Evolutionary conservation across 495 filamentous ascomycete genomes (phyloP).

Genomic region (Podospora australis): DNA sequence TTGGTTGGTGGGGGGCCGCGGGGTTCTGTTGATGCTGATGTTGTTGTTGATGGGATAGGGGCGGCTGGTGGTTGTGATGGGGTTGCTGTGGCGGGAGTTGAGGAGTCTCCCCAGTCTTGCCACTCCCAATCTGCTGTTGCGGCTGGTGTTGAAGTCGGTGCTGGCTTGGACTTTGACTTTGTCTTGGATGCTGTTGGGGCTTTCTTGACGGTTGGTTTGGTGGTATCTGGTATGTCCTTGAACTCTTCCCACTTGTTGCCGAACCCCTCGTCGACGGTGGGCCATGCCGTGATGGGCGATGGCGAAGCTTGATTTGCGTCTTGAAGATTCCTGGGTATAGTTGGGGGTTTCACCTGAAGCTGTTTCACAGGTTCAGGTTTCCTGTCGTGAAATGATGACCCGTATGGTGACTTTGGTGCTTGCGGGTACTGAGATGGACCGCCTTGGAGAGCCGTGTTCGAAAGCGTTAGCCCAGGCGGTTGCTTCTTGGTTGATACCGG

Average conservation of each 20-base stretch:
- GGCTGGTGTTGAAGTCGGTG: constrained; percentile 1
- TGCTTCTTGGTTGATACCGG: constrained; percentile 21
- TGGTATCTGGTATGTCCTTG: constrained; percentile 34
- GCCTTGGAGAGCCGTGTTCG: constrained; percentile 12
- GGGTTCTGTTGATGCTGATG: background rate
- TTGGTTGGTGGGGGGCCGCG: constrained; percentile 64
- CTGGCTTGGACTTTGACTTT: constrained; percentile 6
- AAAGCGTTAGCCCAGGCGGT: constrained; percentile 27
- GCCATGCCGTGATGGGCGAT: constrained; percentile 44
- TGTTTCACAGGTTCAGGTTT: constrained; percentile 38
- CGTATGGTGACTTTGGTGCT: constrained; percentile 42
- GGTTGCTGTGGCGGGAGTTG: background rate
- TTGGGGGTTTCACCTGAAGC: constrained; percentile 36
- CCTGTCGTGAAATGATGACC: constrained; percentile 44
- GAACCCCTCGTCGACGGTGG: constrained; percentile 27
- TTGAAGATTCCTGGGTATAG: constrained; percentile 23
- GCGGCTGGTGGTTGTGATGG: constrained; percentile 7
- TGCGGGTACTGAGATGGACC: constrained; percentile 28
- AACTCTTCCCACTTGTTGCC: constrained; percentile 58
- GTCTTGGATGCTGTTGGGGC: background rate
- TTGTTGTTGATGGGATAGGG: constrained; percentile 6
- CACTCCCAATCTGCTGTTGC: constrained; percentile 33
- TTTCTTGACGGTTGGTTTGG: constrained; percentile 17
- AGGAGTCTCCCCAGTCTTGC: constrained; percentile 30
- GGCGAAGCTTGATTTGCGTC: constrained; percentile 25